Evolutionary conservation across 257 asterid genomes (phyloP).

Genomic region (Gynochthodes officinalis): DNA sequence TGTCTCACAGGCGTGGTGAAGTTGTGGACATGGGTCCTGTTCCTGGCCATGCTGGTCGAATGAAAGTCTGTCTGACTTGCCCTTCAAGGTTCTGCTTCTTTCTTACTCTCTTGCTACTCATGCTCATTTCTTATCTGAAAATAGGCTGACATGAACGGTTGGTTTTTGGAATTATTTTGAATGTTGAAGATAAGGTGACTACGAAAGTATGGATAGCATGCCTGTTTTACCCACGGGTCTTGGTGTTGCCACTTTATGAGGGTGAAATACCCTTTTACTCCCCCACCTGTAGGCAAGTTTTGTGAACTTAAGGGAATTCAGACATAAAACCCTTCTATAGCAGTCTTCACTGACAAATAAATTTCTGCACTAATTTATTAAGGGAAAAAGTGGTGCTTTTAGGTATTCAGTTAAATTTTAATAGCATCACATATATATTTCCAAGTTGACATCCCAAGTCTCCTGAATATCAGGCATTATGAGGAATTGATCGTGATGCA

Average conservation of each 20-base stretch:
- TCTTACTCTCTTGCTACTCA: constrained; percentile 11
- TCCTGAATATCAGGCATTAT: neutral
- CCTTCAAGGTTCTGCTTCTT: constrained; percentile 73
- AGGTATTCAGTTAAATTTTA: neutral
- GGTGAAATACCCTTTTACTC: neutral
- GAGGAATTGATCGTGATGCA: too few species aligned
- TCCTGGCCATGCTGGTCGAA: constrained; percentile 86
- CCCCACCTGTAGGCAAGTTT: neutral
- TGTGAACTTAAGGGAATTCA: neutral
- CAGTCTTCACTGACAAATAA: neutral
- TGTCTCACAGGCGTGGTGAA: constrained; percentile 90
- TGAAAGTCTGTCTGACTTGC: constrained; percentile 81
- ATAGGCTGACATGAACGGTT: neutral
- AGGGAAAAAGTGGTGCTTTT: neutral
- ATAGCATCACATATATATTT: neutral
- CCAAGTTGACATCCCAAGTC: neutral
- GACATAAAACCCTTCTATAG: neutral
- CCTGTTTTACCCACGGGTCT: neutral
- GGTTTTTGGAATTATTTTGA: neutral
- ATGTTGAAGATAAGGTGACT: neutral
- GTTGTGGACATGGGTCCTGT: constrained; percentile 96
- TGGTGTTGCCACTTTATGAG: neutral
- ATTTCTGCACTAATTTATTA: neutral
- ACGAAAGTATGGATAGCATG: neutral
- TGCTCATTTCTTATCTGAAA: neutral